Percentiles rank a stretch among this genome's conserved stretches.
phyloP scores from a whole-genome alignment of 2,329 filamentous ascomycete genomes.

The Tolypocladium endophyticum region DNA sequence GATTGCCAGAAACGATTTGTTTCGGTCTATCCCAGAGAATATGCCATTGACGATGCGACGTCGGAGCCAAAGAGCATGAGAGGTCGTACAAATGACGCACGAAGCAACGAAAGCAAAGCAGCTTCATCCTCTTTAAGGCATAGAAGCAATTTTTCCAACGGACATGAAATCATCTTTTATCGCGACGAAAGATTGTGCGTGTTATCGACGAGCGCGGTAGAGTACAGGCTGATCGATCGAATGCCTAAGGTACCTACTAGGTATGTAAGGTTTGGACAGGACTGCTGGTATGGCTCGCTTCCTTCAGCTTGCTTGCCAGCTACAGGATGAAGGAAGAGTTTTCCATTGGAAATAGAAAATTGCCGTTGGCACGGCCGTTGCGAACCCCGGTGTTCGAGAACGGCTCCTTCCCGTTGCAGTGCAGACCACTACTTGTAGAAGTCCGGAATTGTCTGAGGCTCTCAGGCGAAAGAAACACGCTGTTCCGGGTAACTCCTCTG shows the following conservation, averaged over 20 bases:
- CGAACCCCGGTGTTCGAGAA: not conserved
- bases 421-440: not conserved
- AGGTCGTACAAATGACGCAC: not conserved
- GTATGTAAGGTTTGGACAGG: not conserved
- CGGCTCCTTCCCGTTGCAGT: not conserved
- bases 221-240: not conserved
- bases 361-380: not conserved
- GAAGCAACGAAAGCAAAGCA: not conserved
- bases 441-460: not conserved
- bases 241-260: not conserved
- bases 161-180: too few relatives aligned
- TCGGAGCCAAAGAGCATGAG: not conserved
- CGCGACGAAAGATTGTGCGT: not conserved
- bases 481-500: not conserved
- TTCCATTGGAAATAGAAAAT: not conserved
- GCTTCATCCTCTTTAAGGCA: too few relatives aligned
- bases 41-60: not conserved
- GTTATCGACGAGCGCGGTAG: not conserved
- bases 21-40: not conserved
- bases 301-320: not conserved
- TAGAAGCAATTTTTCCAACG: not conserved
- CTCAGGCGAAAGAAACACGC: not conserved
- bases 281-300: not conserved
- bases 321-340: not conserved
- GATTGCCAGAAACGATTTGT: not conserved